A percentile compares a stretch with the other conserved stretches of the same genome.
phyloP scores from a whole-genome alignment of 305 asterid genomes.

The Withania somnifera region DNA sequence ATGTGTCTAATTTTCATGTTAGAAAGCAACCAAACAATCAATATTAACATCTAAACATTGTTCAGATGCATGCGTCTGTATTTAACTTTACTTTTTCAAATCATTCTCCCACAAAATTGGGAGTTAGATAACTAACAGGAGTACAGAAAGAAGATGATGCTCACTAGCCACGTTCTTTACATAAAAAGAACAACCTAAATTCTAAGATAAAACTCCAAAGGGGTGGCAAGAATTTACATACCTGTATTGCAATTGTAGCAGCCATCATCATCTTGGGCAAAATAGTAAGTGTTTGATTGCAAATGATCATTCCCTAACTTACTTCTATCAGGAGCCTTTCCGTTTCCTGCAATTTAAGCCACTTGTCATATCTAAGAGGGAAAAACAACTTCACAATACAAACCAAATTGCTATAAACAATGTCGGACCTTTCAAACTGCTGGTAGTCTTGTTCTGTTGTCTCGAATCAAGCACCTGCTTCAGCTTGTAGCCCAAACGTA shows the following conservation, averaged over 20 bases:
- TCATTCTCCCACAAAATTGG: not conserved
- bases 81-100: not conserved
- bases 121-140: not conserved
- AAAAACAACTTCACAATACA: not conserved
- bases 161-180: not conserved
- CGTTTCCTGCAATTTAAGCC: conserved; percentile 42
- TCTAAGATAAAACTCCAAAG: not conserved
- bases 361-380: conserved; percentile 12
- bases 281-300: conserved; percentile 47
- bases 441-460: conserved; percentile 31
- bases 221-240: conserved; percentile 1
- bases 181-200: not conserved
- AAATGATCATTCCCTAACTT: conserved; percentile 44
- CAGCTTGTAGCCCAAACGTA: conserved; percentile 79
- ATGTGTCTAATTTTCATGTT: not conserved
- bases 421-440: conserved; percentile 38
- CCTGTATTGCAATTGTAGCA: conserved; percentile 51
- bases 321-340: conserved; percentile 34
- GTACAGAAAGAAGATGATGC: not conserved
- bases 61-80: not conserved
- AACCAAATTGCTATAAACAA: not conserved
- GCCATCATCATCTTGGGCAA: conserved; percentile 43
- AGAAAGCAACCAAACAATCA: not conserved
- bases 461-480: conserved; percentile 67
- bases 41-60: not conserved